These are phyloP conservation scores for Leccinum uliginosum DNA, from an alignment of 768 basidiomycete genomes.

Conservation along the genomic window DNA sequence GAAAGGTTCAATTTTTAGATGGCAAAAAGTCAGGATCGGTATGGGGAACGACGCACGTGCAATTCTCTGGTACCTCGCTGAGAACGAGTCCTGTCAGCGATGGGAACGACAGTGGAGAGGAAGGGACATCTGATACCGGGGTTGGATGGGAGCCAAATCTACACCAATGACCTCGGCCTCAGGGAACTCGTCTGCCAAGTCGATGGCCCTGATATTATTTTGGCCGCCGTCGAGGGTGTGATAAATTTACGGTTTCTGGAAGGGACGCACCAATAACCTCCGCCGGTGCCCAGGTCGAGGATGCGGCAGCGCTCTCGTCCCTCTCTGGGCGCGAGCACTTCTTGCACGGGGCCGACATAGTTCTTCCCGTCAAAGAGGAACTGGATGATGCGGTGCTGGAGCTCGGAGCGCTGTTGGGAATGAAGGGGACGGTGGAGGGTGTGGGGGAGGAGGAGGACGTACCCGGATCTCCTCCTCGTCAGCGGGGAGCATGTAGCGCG, in stretches of 20 bases:
- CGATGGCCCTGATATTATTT: constrained; percentile 53
- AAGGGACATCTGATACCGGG: constrained; percentile 42
- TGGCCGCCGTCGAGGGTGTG: background rate
- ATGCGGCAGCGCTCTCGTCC: constrained; percentile 36
- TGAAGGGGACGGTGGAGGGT: background rate
- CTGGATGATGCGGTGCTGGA: constrained; percentile 61
- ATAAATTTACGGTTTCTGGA: background rate
- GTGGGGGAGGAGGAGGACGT: constrained; percentile 2
- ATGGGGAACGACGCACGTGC: constrained; percentile 51
- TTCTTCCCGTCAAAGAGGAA: constrained; percentile 62
- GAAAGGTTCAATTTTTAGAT: constrained; percentile 1
- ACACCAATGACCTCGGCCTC: constrained; percentile 61
- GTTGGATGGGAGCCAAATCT: constrained; percentile 71
- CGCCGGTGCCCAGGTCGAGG: constrained; percentile 68
- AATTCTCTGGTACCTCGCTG: constrained; percentile 64
- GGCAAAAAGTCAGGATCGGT: background rate
- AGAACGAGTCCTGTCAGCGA: constrained; percentile 14
- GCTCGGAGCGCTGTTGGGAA: constrained; percentile 50
- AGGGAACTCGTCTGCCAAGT: constrained; percentile 71
- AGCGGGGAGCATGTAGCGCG: constrained; percentile 57
- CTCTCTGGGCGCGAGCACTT: constrained; percentile 41
- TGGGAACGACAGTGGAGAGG: background rate
- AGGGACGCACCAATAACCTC: constrained; percentile 50
- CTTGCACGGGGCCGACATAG: constrained; percentile 62
- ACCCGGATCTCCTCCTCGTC: constrained; percentile 66